Evolutionary conservation across 768 basidiomycete genomes (phyloP).

Genomic region (Hygrophorus russula): DNA sequence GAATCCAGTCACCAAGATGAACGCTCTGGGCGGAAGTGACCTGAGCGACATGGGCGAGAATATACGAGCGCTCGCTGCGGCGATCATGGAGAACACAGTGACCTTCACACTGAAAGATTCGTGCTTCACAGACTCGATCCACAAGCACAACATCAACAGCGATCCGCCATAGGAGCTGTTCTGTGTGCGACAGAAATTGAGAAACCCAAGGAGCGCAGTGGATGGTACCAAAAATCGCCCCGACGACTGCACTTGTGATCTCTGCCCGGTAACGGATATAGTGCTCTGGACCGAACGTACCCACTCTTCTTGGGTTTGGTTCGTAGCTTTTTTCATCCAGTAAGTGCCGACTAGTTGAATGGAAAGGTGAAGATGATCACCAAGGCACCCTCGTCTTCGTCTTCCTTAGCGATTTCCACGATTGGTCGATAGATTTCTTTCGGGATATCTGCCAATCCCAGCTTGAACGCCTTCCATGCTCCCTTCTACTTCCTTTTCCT

Average conservation of each 20-base stretch:
- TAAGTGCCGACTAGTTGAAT: background rate
- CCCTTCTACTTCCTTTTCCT: background rate
- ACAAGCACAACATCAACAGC: too few relatives aligned
- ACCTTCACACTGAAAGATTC: too few relatives aligned
- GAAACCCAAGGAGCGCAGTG: constrained; percentile 19
- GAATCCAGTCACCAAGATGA: too few relatives aligned
- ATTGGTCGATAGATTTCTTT: too few relatives aligned
- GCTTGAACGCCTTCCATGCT: background rate
- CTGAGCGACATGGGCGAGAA: too few relatives aligned
- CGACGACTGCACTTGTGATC: constrained; percentile 1
- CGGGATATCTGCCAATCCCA: background rate
- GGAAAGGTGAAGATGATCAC: background rate
- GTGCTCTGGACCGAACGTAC: too few relatives aligned
- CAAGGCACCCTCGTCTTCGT: background rate
- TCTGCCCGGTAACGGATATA: background rate
- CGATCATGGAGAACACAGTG: too few relatives aligned
- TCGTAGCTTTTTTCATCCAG: background rate
- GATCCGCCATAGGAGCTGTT: constrained; percentile 16
- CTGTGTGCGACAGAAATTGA: constrained; percentile 13
- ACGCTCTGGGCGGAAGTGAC: too few relatives aligned
- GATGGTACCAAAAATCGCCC: constrained; percentile 13
- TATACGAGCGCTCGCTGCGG: too few relatives aligned
- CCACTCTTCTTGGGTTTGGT: background rate
- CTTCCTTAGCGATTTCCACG: background rate
- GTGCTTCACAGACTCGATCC: too few relatives aligned